Evolutionary conservation across 2,329 filamentous ascomycete genomes (phyloP).

Genomic region (Proliferodiscus dingleyae): DNA sequence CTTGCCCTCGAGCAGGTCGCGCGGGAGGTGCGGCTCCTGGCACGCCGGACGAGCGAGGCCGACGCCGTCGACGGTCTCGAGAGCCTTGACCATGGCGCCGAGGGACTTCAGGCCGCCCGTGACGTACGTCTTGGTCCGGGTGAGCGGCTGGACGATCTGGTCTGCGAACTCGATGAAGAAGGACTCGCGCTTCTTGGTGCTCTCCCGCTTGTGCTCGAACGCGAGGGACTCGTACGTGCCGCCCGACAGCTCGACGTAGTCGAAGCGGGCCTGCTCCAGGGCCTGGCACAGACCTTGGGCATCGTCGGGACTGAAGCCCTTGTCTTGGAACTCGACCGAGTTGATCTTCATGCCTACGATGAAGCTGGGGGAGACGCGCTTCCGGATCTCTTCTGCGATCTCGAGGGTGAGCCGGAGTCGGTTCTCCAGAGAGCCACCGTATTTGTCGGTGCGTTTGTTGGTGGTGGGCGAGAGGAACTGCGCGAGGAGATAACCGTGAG

Average conservation of each 20-base stretch:
- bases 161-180: slow-evolving; percentile 65
- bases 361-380: slow-evolving; percentile 33
- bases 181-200: slow-evolving; percentile 50
- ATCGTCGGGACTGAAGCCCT: slow-evolving; percentile 53
- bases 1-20: slow-evolving; percentile 38
- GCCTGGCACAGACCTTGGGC: slow-evolving; percentile 46
- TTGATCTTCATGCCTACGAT: slow-evolving; percentile 53
- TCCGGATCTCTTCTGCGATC: slow-evolving; percentile 56
- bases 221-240: slow-evolving; percentile 53
- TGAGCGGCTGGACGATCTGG: slow-evolving; percentile 43
- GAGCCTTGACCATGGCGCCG: slow-evolving; percentile 44
- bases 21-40: slow-evolving; percentile 39
- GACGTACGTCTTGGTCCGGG: slow-evolving; percentile 45
- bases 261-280: slow-evolving; percentile 47
- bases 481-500: slow-evolving; percentile 30
- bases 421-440: slow-evolving; percentile 29
- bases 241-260: slow-evolving; percentile 66
- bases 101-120: slow-evolving; percentile 59
- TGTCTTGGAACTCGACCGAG: slow-evolving; percentile 53
- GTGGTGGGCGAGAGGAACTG: slow-evolving; percentile 29
- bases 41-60: slow-evolving; percentile 43
- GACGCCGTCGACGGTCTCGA: slow-evolving; percentile 44
- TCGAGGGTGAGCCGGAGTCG: slow-evolving; percentile 45
- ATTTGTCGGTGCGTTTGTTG: slow-evolving; percentile 29
- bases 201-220: slow-evolving; percentile 31